Evolutionary conservation across 352 stramenopile genomes (phyloP).

Genomic region (Globisporangium iwayamae): DNA sequence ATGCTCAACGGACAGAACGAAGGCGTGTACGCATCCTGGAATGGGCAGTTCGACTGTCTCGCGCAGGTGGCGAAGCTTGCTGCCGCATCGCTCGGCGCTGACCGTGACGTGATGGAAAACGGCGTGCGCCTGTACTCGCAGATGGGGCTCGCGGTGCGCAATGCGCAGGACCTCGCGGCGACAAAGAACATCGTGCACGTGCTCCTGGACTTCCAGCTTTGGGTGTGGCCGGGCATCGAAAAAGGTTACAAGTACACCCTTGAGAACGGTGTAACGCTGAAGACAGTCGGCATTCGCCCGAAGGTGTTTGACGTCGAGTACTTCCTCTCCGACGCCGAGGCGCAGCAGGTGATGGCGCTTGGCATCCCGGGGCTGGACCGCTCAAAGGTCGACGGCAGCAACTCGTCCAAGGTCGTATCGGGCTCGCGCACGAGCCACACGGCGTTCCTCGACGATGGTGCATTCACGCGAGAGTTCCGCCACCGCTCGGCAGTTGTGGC

Average conservation of each 20-base stretch:
- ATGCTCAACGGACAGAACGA: conserved; percentile 84
- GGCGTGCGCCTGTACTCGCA: conserved; percentile 74
- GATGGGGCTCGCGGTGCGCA: conserved; percentile 58
- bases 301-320: conserved; percentile 77
- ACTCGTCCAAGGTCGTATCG: conserved; percentile 58
- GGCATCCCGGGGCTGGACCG: conserved; percentile 49
- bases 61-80: conserved; percentile 37
- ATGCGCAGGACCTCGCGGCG: conserved; percentile 33
- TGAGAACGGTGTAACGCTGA: conserved; percentile 69
- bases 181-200: conserved; percentile 70
- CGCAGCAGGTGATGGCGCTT: conserved; percentile 50
- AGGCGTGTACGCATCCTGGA: conserved; percentile 77
- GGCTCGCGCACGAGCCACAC: conserved; percentile 77
- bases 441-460: conserved; percentile 59
- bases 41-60: conserved; percentile 66
- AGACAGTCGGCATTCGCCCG: conserved; percentile 55
- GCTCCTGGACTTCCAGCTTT: conserved; percentile 80
- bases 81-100: conserved; percentile 57
- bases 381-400: conserved; percentile 67
- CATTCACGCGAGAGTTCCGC: conserved; percentile 74
- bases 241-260: conserved; percentile 72
- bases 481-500: conserved; percentile 54
- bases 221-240: conserved; percentile 75
- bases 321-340: conserved; percentile 60
- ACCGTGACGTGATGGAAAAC: conserved; percentile 61